Conservation (phyloP, 345 rosid genomes). For the Lepidium aucheri region DNA sequence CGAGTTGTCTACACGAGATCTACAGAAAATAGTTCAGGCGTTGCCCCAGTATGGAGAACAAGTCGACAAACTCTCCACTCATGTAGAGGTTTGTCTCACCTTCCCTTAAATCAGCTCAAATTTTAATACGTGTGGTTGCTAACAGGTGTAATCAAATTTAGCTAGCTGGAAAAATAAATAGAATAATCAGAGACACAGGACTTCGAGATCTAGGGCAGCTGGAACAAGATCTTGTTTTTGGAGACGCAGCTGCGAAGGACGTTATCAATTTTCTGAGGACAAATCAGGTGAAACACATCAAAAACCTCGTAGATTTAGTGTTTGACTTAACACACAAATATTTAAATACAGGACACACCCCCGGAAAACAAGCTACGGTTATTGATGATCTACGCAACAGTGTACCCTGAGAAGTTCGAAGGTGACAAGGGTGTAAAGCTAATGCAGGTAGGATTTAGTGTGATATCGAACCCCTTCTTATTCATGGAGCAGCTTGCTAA, state of each 20-base stretch:
- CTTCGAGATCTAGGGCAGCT: conserved; percentile 89
- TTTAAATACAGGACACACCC: conserved; percentile 46
- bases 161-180: conserved; percentile 86
- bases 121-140: conserved; percentile 2
- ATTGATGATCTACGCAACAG: conserved; percentile 78
- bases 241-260: conserved; percentile 90
- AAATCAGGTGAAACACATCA: conserved; percentile 41
- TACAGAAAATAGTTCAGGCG: conserved; percentile 95
- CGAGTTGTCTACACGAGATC: conserved; percentile 84
- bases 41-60: conserved; percentile 79
- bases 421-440: conserved; percentile 82
- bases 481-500: background rate
- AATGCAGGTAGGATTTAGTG: conserved; percentile 64
- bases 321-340: background rate
- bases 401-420: conserved; percentile 90
- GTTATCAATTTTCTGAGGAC: conserved; percentile 73
- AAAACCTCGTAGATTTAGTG: background rate
- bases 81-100: conserved; percentile 70
- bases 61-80: conserved; percentile 80
- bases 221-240: conserved; percentile 98
- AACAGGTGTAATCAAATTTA: conserved; percentile 18
- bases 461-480: background rate
- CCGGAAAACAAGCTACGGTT: conserved; percentile 82
- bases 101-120: background rate
- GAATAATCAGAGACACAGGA: conserved; percentile 50